Base-by-base conservation (phyloP, 208 protist species). In the Leishmania lainsoni region DNA sequence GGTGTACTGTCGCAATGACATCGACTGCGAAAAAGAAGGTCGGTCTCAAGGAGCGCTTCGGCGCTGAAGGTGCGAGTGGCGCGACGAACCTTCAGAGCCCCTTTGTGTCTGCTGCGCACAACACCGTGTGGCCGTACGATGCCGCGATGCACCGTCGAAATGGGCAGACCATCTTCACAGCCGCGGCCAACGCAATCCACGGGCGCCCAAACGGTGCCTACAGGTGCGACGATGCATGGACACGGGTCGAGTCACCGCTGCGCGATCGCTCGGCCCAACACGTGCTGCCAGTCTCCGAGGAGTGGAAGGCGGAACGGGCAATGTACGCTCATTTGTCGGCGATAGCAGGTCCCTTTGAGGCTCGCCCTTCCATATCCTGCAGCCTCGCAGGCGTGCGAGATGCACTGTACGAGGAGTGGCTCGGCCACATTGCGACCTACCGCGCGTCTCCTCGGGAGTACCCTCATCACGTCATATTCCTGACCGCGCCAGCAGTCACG, bases 381-480 rank as follows among this genome's bases (percentile, higher is more conserved):
- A 45, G 54, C 48, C 20, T 68, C 26, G 3, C 75, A 3, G 35
- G 49, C 10, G 61, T 6, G 20, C 54, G 69, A 17, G 65, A 83
- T 9, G 5, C 35, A 42, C 65, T 86, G 14, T 77, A 79, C 58
- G 65, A 70, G 54, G 75, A 69, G 65, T 92, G 89, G 89, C 81
- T 84, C 16, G 10, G 39, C 5, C 61, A 90, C 61, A 66, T 91
- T 1, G 83, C 81, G 4, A 20, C 35, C 12, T 52, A 75, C 48
- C 83, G 82, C 39, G 69, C 75, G 32, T 79, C 73, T 22, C 82
- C 85, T 3, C 75, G 83, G 2, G 79, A 90, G 42, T 89, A 91
- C 69, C 89, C 89, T 6, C 79, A 84, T 58, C 89, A 92, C 80
- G 71, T 58, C n/a, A 35, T 90, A 26, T 26, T 51, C 61, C 66